Percentiles rank a stretch among this genome's conserved stretches.
phyloP scores from a whole-genome alignment of 176 grass and related monocot species.

The Musa troglodytarum region DNA sequence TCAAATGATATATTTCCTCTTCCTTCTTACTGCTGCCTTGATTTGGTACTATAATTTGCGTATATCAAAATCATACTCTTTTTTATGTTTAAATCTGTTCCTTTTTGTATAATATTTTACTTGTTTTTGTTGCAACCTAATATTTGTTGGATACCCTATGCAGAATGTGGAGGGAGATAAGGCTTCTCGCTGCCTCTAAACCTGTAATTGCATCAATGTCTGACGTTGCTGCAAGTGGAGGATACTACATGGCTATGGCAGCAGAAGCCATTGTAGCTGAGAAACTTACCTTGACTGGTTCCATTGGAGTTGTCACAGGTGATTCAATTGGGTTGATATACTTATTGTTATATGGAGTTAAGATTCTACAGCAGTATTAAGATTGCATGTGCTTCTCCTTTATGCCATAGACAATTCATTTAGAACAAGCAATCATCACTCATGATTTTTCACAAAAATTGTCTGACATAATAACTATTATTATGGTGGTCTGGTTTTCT shows the following conservation, averaged over 20 bases:
- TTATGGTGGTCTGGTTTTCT: not conserved
- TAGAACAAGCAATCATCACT: not conserved
- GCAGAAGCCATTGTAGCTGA: slow-evolving; percentile 86
- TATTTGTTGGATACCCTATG: slow-evolving; percentile 1
- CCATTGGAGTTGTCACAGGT: slow-evolving; percentile 97
- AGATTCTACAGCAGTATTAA: not conserved
- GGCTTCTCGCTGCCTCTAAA: slow-evolving; percentile 74
- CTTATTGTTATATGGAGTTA: not conserved
- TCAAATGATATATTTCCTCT: too few relatives aligned
- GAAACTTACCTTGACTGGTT: slow-evolving; percentile 92
- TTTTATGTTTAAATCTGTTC: not conserved
- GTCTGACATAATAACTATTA: not conserved
- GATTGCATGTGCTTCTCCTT: not conserved
- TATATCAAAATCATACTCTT: not conserved
- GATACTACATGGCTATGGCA: slow-evolving; percentile 99
- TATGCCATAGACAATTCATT: not conserved
- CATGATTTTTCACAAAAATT: not conserved
- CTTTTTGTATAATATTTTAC: not conserved
- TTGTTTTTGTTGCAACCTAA: slow-evolving; percentile 9
- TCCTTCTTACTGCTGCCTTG: not conserved
- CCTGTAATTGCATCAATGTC: slow-evolving; percentile 95
- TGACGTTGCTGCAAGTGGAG: slow-evolving; percentile 94
- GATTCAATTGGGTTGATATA: slow-evolving; percentile 18
- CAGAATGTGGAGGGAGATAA: slow-evolving; percentile 99
- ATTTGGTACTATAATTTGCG: not conserved